Evolutionary conservation across 345 rosid species (phyloP).

Genomic region (Zanthoxylum bungeanum): DNA sequence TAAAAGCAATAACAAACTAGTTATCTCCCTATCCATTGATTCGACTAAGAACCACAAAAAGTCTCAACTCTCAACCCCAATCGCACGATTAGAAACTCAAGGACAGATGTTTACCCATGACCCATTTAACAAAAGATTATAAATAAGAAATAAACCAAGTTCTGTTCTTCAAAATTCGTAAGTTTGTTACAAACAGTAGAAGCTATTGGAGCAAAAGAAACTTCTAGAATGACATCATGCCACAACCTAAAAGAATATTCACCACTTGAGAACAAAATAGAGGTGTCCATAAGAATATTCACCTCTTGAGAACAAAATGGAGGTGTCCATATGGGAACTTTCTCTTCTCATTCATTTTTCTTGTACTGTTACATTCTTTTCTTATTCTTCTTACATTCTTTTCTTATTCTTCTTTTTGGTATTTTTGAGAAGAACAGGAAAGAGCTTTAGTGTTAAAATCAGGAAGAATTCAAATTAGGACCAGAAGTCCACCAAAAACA

Average conservation of each 20-base stretch:
- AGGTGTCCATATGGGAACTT: not conserved
- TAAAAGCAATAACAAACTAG: not conserved
- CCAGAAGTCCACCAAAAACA: not conserved
- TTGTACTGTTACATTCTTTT: not conserved
- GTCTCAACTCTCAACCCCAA: not conserved
- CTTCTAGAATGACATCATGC: not conserved
- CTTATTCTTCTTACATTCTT: too few relatives aligned
- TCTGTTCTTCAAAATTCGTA: not conserved
- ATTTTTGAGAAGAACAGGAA: not conserved
- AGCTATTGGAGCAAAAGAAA: not conserved
- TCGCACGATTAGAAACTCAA: not conserved
- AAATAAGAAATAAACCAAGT: not conserved
- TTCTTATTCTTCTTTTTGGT: too few relatives aligned
- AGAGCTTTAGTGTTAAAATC: not conserved
- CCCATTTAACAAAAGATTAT: too few relatives aligned
- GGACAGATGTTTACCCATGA: not conserved
- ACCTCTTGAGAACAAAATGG: too few relatives aligned
- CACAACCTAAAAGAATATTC: not conserved
- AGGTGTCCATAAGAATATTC: too few relatives aligned
- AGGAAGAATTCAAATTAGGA: too few relatives aligned
- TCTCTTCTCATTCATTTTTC: not conserved
- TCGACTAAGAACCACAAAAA: not conserved
- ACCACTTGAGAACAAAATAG: not conserved
- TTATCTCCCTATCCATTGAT: not conserved
- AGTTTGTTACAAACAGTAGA: not conserved